Conservation (phyloP, 139 green algal genomes). For the Gonium pectorale region DNA sequence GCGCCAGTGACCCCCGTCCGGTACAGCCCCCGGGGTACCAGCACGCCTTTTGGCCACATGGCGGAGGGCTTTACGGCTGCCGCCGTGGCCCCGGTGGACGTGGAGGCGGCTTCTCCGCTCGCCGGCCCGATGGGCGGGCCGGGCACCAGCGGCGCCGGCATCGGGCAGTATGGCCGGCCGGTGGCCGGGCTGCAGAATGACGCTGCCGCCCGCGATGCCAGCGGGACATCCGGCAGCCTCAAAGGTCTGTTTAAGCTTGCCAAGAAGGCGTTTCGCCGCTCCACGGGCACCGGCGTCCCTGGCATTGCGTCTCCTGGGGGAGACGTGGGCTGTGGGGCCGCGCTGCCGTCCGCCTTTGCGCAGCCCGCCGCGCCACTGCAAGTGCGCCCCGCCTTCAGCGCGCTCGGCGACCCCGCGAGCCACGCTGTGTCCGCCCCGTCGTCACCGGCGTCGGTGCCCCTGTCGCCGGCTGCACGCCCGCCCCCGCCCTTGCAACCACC, state of each 20-base stretch:
- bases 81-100: too few species aligned
- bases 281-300: not conserved
- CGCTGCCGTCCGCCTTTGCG: not conserved
- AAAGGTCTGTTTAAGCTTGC: slow-evolving; percentile 3
- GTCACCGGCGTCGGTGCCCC: not conserved
- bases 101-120: too few species aligned
- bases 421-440: not conserved
- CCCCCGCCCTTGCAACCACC: too few species aligned
- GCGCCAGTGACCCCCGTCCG: too few species aligned
- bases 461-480: not conserved
- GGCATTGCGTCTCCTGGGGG: too few species aligned
- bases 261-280: slow-evolving; percentile 30
- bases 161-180: not conserved
- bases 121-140: too few species aligned
- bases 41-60: too few species aligned
- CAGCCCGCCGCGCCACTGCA: too few species aligned
- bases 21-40: too few species aligned
- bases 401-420: not conserved
- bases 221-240: not conserved
- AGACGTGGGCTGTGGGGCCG: not conserved
- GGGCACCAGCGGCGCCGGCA: not conserved
- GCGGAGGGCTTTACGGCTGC: too few species aligned
- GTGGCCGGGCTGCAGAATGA: not conserved
- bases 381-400: not conserved
- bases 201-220: not conserved